phyloP scores from a whole-genome alignment of 139 green algal species.

The Deuterostichococcus epilithicus region DNA sequence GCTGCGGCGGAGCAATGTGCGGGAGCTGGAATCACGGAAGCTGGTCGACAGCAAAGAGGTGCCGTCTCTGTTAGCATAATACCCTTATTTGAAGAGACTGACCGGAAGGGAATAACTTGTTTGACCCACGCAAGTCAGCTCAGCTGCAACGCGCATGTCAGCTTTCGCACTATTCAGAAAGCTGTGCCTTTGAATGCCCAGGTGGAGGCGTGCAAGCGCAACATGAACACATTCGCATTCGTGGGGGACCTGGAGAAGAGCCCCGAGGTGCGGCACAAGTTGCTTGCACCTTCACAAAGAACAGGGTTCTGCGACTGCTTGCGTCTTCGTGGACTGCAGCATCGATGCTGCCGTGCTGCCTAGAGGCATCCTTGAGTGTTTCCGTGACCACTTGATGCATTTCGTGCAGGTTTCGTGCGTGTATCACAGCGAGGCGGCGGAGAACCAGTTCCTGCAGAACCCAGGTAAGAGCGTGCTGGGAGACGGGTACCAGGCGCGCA shows the following conservation, averaged over 20 bases:
- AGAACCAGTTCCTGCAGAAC: slow-evolving; percentile 81
- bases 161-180: neutral
- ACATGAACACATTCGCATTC: slow-evolving; percentile 99
- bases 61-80: neutral
- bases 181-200: slow-evolving; percentile 18
- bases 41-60: slow-evolving; percentile 76
- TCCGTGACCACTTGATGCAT: neutral
- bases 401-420: slow-evolving; percentile 74
- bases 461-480: slow-evolving; percentile 54
- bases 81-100: too few relatives aligned
- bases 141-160: neutral
- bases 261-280: slow-evolving; percentile 72
- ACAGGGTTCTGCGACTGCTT: too few relatives aligned
- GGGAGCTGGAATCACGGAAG: slow-evolving; percentile 85
- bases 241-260: slow-evolving; percentile 89
- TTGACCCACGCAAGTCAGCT: neutral
- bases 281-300: too few relatives aligned
- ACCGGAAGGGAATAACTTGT: neutral
- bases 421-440: slow-evolving; percentile 95
- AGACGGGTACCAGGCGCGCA: slow-evolving; percentile 35
- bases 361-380: neutral
- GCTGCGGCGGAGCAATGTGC: slow-evolving; percentile 86
- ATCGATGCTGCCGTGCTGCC: neutral
- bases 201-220: slow-evolving; percentile 85
- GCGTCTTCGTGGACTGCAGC: too few relatives aligned